Percentiles rank a stretch among this genome's conserved stretches.
Conservation (phyloP, 2,329 filamentous ascomycete species). For the Fusarium metavorans region DNA sequence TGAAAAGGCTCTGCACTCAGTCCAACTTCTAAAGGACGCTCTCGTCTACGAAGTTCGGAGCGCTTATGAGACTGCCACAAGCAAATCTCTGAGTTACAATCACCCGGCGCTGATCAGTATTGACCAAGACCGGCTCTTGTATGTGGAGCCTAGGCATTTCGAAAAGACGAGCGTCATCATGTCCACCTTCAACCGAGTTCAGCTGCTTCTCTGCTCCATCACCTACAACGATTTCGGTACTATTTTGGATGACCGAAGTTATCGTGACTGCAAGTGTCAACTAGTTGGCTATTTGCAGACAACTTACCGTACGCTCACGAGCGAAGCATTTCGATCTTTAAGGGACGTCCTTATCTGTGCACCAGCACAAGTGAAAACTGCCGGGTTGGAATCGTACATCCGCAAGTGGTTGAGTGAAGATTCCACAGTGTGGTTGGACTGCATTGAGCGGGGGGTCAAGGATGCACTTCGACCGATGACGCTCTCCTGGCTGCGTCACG, state of each 20-base stretch:
- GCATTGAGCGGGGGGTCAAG: slow-evolving; percentile 40
- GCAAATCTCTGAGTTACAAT: neutral
- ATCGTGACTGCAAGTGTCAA: slow-evolving; percentile 2
- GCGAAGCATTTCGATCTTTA: slow-evolving; percentile 16
- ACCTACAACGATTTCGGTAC: slow-evolving; percentile 49
- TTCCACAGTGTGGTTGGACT: slow-evolving; percentile 37
- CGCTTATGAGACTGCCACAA: slow-evolving; percentile 25
- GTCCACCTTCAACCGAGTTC: slow-evolving; percentile 24
- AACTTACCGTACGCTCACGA: slow-evolving; percentile 5
- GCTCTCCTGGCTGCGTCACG: slow-evolving; percentile 42
- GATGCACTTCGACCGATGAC: slow-evolving; percentile 34
- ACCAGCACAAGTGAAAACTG: neutral
- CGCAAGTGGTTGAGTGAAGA: neutral
- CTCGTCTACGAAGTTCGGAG: slow-evolving; percentile 30
- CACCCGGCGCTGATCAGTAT: slow-evolving; percentile 27
- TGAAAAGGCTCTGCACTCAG: slow-evolving; percentile 20
- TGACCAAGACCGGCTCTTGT: slow-evolving; percentile 53
- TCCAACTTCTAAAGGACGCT: slow-evolving; percentile 40
- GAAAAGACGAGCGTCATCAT: slow-evolving; percentile 17
- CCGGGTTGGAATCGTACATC: slow-evolving; percentile 20
- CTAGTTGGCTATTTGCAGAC: neutral
- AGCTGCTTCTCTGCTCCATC: slow-evolving; percentile 48
- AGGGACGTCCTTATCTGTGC: slow-evolving; percentile 13
- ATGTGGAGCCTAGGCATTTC: slow-evolving; percentile 49
- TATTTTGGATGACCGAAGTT: slow-evolving; percentile 24